Conservation (phyloP, 331 rosid species). For the Stylosanthes scabra region DNA sequence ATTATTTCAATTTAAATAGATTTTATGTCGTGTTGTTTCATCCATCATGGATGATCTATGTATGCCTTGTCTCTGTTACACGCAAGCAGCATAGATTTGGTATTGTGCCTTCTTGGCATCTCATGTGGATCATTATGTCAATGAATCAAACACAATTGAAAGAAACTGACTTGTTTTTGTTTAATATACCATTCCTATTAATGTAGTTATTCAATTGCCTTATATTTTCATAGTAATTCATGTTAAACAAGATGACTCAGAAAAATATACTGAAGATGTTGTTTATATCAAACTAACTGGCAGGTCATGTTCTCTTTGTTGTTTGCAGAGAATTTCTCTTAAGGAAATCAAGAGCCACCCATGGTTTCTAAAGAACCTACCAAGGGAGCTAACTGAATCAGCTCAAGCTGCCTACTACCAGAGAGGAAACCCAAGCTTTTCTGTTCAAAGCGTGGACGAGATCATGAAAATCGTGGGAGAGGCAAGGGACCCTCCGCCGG, state of each 20-base stretch:
- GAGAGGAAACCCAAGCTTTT: slow-evolving; percentile 59
- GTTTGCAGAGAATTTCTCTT: slow-evolving; percentile 53
- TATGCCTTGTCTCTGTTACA: too few species aligned
- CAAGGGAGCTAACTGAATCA: slow-evolving; percentile 68
- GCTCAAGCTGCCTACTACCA: slow-evolving; percentile 64
- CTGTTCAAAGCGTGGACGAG: slow-evolving; percentile 65
- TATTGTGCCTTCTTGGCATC: not conserved
- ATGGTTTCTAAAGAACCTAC: slow-evolving; percentile 67
- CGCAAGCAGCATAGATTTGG: not conserved
- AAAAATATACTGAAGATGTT: slow-evolving; percentile 19
- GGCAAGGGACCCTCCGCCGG: slow-evolving; percentile 66
- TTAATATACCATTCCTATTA: too few species aligned
- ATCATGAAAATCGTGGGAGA: slow-evolving; percentile 68
- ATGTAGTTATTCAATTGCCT: too few species aligned
- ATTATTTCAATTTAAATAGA: slow-evolving; percentile 3
- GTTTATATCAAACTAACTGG: slow-evolving; percentile 31
- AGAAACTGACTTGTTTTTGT: not conserved
- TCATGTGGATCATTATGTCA: not conserved
- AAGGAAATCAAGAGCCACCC: slow-evolving; percentile 70
- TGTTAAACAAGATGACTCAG: slow-evolving; percentile 12
- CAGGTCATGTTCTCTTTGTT: slow-evolving; percentile 17
- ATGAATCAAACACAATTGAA: not conserved
- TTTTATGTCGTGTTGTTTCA: not conserved
- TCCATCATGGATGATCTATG: too few species aligned
- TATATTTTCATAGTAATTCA: not conserved